Evolutionary conservation across 2,329 filamentous ascomycete species (phyloP), one percentile per base, ranked within the genome.

Genomic region (Fusarium gaditjirri): DNA sequence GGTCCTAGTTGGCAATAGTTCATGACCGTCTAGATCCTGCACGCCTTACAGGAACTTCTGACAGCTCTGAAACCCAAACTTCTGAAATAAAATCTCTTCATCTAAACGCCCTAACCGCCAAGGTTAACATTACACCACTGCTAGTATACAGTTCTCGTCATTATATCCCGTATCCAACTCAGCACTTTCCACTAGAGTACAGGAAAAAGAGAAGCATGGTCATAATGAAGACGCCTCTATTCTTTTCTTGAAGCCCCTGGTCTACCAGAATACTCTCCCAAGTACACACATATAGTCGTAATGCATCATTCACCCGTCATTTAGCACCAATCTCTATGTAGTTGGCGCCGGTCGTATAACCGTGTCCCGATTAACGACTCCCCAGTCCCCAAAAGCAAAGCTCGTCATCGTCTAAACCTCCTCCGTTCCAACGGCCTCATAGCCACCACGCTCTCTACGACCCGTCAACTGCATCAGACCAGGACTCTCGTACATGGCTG

Each of bases 401-500:
- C 49, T 29, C 16, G n/a, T 16, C 31, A 38, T 21, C 31, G 23
- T 36, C 74, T 75, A 82, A 29, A 82, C 81, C 13, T 90, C 89
- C 52, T 90, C 88, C 1, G 78, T 86, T 19, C 84, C 84, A 33
- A 93, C 90, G 25, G 85, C 84, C 83, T 94, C 88, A 81, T 94
- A 92, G 71, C 90, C 85, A 42, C 86, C 86, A 55, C 81, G 82
- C 75, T 84, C 81, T 78, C 83, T 84, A 81, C 86, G 84, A 25
- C 82, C 83, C n/a, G 81, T 80, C 49, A 86, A 72, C n/a, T 82
- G 82, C 89, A 94, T 93, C 70, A 91, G 86, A 8, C 86, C 83
- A 10, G 95, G 95, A 25, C 92, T 89, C 81, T 98, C 95, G 82
- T 97, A 99, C 87, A 98, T 90, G 62, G 88, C 89, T 25, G 93